Evolutionary conservation across 768 basidiomycete genomes (phyloP), one percentile per base, ranked within the genome.

Genomic region (Cyclocybe cylindracea): DNA sequence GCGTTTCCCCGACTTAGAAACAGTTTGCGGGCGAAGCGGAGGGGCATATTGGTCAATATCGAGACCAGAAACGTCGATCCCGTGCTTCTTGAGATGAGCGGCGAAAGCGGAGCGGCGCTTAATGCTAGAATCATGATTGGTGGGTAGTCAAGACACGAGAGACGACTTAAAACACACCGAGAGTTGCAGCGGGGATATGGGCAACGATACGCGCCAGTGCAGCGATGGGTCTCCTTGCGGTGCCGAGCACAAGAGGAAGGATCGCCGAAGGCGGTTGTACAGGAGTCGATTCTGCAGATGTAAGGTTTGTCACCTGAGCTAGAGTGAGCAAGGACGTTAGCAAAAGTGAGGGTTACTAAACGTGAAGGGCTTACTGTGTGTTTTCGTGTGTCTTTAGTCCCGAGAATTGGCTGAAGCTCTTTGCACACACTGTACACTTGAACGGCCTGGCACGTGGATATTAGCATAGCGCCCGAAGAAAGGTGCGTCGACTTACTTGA

Each of bases 201-300:
- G 59, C 85, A 88, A 39, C 60, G 61, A 56, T 77, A 82, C 24
- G 68, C 70, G 24, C 73, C 72, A 19, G 69, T 53, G 2, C 63
- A 64, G 13, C 63, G 57, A 59, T 89, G 87, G 2, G 72, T 78
- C 65, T 88, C 86, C 60, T 78, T 81, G 49, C 76, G 72, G 58
- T 89, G 87, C 7, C 87, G 83, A 31, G 79, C 70, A 55, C 83
- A 72, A 40, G 87, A 88, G 0, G 87, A 89, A 9, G 85, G 87
- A 58, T 89, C 87, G 10, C 81, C 81, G 56, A 89, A 89, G 10
- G 70, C 65, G 31, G 77, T 71, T 8, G 46, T 50, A 59, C 87
- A 89, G 16, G 62, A 66, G 7, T 66, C 59, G 39, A 77, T 68
- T 10, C 70, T 71, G 58, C 88, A 90, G 5, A 46, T 46, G 57